Percentiles rank a stretch among this genome's conserved stretches.
phyloP scores from a whole-genome alignment of 2,329 filamentous ascomycete species.

The Myriosclerotinia duriaeana region DNA sequence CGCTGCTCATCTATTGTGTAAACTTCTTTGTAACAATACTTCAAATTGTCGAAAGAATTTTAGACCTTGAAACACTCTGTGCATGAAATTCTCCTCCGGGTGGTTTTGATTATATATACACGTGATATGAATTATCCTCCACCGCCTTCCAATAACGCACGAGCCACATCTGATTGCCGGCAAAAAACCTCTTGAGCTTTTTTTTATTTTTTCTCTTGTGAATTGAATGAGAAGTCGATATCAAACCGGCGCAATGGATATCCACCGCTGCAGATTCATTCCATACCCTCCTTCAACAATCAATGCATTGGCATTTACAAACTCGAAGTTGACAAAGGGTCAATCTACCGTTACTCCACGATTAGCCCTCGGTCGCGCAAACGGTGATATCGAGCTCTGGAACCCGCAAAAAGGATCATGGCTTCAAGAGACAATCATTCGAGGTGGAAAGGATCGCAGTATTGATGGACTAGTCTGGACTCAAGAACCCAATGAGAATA shows the following conservation, averaged over 20 bases:
- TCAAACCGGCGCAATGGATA: slow-evolving; percentile 65
- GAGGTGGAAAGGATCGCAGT: slow-evolving; percentile 79
- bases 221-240: slow-evolving; percentile 3
- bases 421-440: slow-evolving; percentile 85
- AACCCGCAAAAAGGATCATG: slow-evolving; percentile 74
- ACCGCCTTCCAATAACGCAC: slow-evolving; percentile 16
- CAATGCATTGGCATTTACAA: slow-evolving; percentile 92
- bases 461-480: slow-evolving; percentile 92
- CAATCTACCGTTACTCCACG: slow-evolving; percentile 62
- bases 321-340: slow-evolving; percentile 56
- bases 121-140: not conserved
- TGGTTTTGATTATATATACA: not conserved
- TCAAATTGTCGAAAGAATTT: too few species aligned
- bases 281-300: slow-evolving; percentile 88
- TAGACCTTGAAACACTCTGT: too few species aligned
- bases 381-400: slow-evolving; percentile 98
- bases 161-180: slow-evolving; percentile 11
- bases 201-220: slow-evolving; percentile 19
- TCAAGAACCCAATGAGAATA: slow-evolving; percentile 73
- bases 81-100: not conserved
- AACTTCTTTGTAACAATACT: too few species aligned
- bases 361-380: slow-evolving; percentile 85
- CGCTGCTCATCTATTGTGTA: too few species aligned
- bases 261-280: slow-evolving; percentile 96
- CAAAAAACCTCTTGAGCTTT: slow-evolving; percentile 22